Base-by-base conservation (phyloP, 1,284 basidiomycete species). In the Uromyces viciae-fabae region DNA sequence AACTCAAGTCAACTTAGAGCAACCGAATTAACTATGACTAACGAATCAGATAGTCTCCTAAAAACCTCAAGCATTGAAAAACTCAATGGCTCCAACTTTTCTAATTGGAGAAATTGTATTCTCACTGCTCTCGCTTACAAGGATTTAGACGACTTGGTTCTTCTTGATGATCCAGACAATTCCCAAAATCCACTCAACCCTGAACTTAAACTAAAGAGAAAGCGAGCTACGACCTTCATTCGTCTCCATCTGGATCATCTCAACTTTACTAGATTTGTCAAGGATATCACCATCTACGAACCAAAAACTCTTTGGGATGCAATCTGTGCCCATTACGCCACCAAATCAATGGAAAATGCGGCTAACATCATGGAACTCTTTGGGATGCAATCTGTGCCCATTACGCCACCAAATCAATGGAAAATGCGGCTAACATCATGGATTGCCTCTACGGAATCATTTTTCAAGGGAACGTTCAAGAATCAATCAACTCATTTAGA, bases 101-200 rank as follows among this genome's bases (percentile, higher is more conserved):
- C 40, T 7, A 25, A 19, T 0, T 46, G 66, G 66, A 3, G 66
- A 11, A 46, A 43, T 40, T 40, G 42, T 8, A 46, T 69, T 17
- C 28, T 49, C 66, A 69, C 19, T 5, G 25, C 66, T 28, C 66
- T 69, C 2, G 66, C 15, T 5, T 69, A 69, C 66, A 69, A 69
- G 25, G 49, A 43, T 22, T 31, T 69, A 1, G 25, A 69, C 25
- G 40, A 31, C 42, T 69, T n/a, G n/a, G n/a, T n/a, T n/a, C n/a
- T n/a, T n/a, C n/a, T n/a, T n/a, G n/a, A n/a, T n/a, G n/a, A n/a
- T n/a, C n/a, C n/a, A n/a, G n/a, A n/a, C n/a, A n/a, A n/a, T n/a
- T n/a, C n/a, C n/a, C n/a, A n/a, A n/a, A n/a, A n/a, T n/a, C n/a
- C n/a, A n/a, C n/a, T n/a, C n/a, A 31, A 1, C 17, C n/a, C 66